These are phyloP conservation scores for Pulchroboletus neoregius DNA, from an alignment of 1,284 basidiomycete species.

Conservation along the genomic window DNA sequence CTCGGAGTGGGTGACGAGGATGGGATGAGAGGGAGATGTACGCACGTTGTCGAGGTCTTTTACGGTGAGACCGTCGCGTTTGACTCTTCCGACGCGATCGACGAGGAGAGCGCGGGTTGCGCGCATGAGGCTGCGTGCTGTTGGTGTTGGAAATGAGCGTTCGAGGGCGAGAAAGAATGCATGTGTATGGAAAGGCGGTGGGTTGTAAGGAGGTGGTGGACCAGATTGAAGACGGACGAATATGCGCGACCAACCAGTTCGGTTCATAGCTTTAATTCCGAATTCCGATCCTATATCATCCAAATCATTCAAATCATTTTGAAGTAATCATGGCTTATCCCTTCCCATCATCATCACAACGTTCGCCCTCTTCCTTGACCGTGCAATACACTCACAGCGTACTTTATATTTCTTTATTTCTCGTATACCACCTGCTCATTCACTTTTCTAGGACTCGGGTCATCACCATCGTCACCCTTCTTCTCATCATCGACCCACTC, in stretches of 20 bases:
- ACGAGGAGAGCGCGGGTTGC: slow-evolving; percentile 80
- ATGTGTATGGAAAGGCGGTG: slow-evolving; percentile 59
- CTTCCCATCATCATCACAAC: no score
- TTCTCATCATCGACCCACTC: no score
- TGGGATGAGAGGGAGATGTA: slow-evolving; percentile 14
- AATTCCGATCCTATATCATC: slow-evolving; percentile 23
- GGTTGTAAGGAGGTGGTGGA: slow-evolving; percentile 35
- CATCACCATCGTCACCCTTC: no score
- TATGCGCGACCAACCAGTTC: slow-evolving; percentile 10
- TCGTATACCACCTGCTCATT: no score
- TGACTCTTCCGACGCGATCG: slow-evolving; percentile 71
- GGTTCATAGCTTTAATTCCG: slow-evolving; percentile 22
- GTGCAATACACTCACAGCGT: no score
- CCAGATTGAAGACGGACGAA: slow-evolving; percentile 15
- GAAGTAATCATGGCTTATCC: no score
- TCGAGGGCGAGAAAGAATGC: slow-evolving; percentile 65
- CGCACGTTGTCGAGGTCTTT: slow-evolving; percentile 91
- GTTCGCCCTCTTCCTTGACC: no score
- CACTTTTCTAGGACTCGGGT: no score
- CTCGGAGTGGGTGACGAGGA: background rate
- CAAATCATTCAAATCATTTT: no score
- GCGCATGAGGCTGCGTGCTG: slow-evolving; percentile 80
- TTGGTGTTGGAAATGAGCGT: slow-evolving; percentile 63
- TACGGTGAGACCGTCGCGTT: slow-evolving; percentile 68
- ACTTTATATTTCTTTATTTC: no score